Base-by-base conservation (phyloP, 2,329 filamentous ascomycete species). In the Ceratocystis harringtonii region DNA sequence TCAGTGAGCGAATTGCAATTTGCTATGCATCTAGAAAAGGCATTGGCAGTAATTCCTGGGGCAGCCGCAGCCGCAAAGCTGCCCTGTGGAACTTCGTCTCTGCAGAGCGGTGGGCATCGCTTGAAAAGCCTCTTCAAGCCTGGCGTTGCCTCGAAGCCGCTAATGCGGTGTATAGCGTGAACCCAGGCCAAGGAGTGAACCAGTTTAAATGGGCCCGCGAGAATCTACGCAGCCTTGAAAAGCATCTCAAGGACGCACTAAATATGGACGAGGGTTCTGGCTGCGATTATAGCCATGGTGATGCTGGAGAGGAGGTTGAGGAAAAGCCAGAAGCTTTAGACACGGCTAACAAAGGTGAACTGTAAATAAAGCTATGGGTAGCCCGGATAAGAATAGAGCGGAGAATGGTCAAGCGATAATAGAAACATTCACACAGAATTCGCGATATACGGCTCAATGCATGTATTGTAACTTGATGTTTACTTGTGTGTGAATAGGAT, bases 11-110 rank as follows among this genome's bases (percentile, higher is more conserved):
- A 44, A 82, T 96, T 22, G 89, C 90, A 0, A 84, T 88, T 1
- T 96, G 90, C 76, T 96, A 92, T 75, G 84, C 84, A 0, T 85
- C 88, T 2, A 89, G 89, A 69, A 80, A 80, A 30, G 86, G 88
- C 2, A 76, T 84, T 2, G 86, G 87, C 0, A 82, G 81, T 7
- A 81, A 85, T 68, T 78, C 78, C 45, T 88, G 86, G 79, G 91
- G 92, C 17, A 80, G 82, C 7, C 82, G 92, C 68, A 82, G 81
- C 67, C 82, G 94, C 61, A 99, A 96, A 77, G 89, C 92, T 1
- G 94, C 89, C 0, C 82, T 95, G 69, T 99, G 92, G 92, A 88
- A 86, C 69, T 81, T 94, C 25, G 80, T 96, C 48, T 88, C 89
- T 1, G 86, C 91, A 0, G 88, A 96, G 70, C 82, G 85, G 1